A percentile compares a stretch with the other conserved stretches of the same genome.
These are phyloP conservation scores for Melastoma candidum DNA, from an alignment of 441 rosid species.

Conservation along the genomic window DNA sequence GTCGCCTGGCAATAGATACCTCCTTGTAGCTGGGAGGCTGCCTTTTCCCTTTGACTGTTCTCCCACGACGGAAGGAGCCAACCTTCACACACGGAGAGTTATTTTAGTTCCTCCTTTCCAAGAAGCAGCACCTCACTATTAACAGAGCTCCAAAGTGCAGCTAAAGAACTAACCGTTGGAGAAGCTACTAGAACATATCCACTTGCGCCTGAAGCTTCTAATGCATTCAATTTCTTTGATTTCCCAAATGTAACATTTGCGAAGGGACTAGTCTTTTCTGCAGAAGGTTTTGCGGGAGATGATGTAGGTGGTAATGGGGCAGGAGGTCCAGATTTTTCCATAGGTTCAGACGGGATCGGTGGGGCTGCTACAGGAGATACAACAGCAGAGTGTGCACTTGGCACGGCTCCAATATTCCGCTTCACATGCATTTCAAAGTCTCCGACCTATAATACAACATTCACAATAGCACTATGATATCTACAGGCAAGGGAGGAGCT, in stretches of 20 bases:
- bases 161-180: slow-evolving; percentile 45
- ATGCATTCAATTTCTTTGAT: slow-evolving; percentile 59
- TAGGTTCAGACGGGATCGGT: slow-evolving; percentile 62
- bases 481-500: not conserved
- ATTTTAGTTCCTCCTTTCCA: not conserved
- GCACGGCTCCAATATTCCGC: slow-evolving; percentile 47
- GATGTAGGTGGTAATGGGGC: slow-evolving; percentile 25
- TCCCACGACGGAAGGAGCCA: slow-evolving; percentile 75
- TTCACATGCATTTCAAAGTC: slow-evolving; percentile 87
- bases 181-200: slow-evolving; percentile 66
- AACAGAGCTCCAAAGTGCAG: not conserved
- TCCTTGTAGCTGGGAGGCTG: slow-evolving; percentile 64
- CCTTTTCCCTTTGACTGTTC: slow-evolving; percentile 65
- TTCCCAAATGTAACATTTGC: slow-evolving; percentile 49
- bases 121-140: not conserved
- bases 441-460: slow-evolving; percentile 50
- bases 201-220: slow-evolving; percentile 70
- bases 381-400: slow-evolving; percentile 32
- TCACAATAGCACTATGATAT: not conserved
- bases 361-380: slow-evolving; percentile 60
- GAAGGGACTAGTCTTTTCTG: slow-evolving; percentile 55
- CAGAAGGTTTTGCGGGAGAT: slow-evolving; percentile 21
- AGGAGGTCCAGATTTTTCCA: slow-evolving; percentile 40
- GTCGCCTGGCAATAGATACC: slow-evolving; percentile 28
- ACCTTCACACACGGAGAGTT: slow-evolving; percentile 29